Percentiles rank a stretch among this genome's conserved stretches.
Conservation (phyloP, 192 early-diverging fungal genomes). For the Thamnidium elegans region DNA sequence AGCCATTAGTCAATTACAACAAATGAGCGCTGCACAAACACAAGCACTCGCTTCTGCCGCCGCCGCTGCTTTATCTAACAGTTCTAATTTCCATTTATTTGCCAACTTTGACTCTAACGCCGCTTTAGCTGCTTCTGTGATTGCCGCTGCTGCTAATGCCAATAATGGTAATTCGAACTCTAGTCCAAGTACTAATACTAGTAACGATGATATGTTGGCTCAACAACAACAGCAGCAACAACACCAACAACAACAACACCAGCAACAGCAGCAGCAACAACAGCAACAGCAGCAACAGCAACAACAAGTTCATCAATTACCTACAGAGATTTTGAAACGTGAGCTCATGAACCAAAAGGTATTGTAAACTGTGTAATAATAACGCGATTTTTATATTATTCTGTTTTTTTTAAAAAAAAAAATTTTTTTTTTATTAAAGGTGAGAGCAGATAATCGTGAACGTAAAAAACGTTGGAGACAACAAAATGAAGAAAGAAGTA, state of each 20-base stretch:
- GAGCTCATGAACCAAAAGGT: slow-evolving; percentile 42
- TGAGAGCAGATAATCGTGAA: slow-evolving; percentile 49
- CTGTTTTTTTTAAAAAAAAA: too few relatives aligned
- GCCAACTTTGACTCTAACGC: slow-evolving; percentile 14
- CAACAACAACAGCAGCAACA: too few relatives aligned
- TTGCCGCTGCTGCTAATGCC: neutral
- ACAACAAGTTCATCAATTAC: neutral
- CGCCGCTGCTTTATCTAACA: neutral
- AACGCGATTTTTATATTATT: too few relatives aligned
- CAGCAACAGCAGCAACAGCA: slow-evolving; percentile 5
- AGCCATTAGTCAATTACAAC: slow-evolving; percentile 2
- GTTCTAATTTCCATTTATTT: slow-evolving; percentile 14
- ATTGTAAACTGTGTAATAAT: neutral
- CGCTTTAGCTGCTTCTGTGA: neutral
- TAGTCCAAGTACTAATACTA: neutral
- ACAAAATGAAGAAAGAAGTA: slow-evolving; percentile 52
- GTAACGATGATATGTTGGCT: neutral
- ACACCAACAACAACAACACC: too few relatives aligned
- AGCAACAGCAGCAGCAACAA: neutral
- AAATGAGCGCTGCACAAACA: slow-evolving; percentile 23
- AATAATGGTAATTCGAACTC: neutral
- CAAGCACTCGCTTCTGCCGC: slow-evolving; percentile 23
- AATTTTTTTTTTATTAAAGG: slow-evolving; percentile 9
- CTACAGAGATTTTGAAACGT: slow-evolving; percentile 36
- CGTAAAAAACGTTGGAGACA: slow-evolving; percentile 53